Percentiles rank a stretch among this genome's conserved stretches.
Conservation (phyloP, 257 asterid species). For the Solanum corneliomulleri region DNA sequence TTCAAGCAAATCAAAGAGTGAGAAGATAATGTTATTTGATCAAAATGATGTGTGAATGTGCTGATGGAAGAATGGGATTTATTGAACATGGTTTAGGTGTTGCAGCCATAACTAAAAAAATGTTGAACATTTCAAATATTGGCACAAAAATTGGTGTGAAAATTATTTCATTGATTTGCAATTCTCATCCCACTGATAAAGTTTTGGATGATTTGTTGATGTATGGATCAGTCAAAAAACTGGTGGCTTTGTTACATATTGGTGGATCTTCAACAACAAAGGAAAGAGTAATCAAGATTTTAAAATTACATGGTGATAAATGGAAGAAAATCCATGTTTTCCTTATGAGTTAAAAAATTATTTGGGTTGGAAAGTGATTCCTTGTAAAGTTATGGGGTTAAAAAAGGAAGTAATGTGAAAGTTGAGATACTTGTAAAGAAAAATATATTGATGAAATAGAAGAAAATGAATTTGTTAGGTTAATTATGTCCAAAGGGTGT, state of each 20-base stretch:
- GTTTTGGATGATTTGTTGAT: constrained; percentile 74
- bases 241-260: constrained; percentile 51
- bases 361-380: constrained; percentile 29
- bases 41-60: constrained; percentile 59
- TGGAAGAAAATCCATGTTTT: constrained; percentile 81
- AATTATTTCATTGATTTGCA: constrained; percentile 51
- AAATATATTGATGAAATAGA: background rate
- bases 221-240: constrained; percentile 55
- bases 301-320: constrained; percentile 52
- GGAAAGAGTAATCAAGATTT: constrained; percentile 43
- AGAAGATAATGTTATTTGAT: constrained; percentile 48
- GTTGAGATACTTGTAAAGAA: background rate
- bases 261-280: constrained; percentile 35
- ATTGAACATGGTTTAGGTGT: constrained; percentile 67
- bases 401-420: background rate
- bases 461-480: background rate
- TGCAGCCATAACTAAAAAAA: constrained; percentile 56
- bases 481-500: background rate
- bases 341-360: constrained; percentile 44
- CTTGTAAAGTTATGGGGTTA: background rate
- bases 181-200: constrained; percentile 47
- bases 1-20: constrained; percentile 43
- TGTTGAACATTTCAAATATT: constrained; percentile 36
- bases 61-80: constrained; percentile 71
- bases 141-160: constrained; percentile 57